Percentiles rank a stretch among this genome's conserved stretches.
These are phyloP conservation scores for Aspergillus ellipticus DNA, from an alignment of 495 filamentous ascomycete genomes.

Conservation along the genomic window DNA sequence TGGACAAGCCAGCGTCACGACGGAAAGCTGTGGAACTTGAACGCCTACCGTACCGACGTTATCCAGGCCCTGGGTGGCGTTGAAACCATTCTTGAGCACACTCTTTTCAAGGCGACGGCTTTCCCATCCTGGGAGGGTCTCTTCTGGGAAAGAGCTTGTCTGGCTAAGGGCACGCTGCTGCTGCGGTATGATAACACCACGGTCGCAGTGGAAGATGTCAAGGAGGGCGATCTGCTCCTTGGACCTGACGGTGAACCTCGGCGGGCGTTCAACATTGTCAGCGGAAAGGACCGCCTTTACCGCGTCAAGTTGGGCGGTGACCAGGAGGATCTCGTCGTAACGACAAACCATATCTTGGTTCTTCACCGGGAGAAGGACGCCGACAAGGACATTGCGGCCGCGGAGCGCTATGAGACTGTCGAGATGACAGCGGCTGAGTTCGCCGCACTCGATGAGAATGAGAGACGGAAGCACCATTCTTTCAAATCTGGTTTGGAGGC, in stretches of 20 bases:
- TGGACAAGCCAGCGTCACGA: slow-evolving; percentile 99
- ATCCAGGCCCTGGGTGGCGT: slow-evolving; percentile 98
- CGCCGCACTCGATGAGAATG: slow-evolving; percentile 28
- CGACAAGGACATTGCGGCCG: slow-evolving; percentile 10
- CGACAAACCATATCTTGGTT: slow-evolving; percentile 47
- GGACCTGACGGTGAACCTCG: slow-evolving; percentile 45
- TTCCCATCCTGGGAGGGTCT: slow-evolving; percentile 99
- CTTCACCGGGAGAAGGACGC: slow-evolving; percentile 29
- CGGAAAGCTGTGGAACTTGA: slow-evolving; percentile 98
- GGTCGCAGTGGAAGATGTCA: slow-evolving; percentile 45
- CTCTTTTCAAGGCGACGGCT: slow-evolving; percentile 96
- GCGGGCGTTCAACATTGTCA: slow-evolving; percentile 46
- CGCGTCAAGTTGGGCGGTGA: slow-evolving; percentile 32
- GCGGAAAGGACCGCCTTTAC: slow-evolving; percentile 42
- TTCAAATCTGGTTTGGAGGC: slow-evolving; percentile 24
- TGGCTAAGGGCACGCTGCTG: slow-evolving; percentile 37
- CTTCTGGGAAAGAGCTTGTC: slow-evolving; percentile 89
- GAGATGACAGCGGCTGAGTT: slow-evolving; percentile 43
- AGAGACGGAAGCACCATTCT: slow-evolving; percentile 24
- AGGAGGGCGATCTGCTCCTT: slow-evolving; percentile 44
- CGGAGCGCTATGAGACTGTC: slow-evolving; percentile 29
- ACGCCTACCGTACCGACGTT: slow-evolving; percentile 96
- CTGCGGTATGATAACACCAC: slow-evolving; percentile 37
- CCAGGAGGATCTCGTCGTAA: slow-evolving; percentile 46
- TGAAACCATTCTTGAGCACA: slow-evolving; percentile 99